phyloP scores from a whole-genome alignment of 2,329 filamentous ascomycete species.

The Ilyonectria mors-panacis region DNA sequence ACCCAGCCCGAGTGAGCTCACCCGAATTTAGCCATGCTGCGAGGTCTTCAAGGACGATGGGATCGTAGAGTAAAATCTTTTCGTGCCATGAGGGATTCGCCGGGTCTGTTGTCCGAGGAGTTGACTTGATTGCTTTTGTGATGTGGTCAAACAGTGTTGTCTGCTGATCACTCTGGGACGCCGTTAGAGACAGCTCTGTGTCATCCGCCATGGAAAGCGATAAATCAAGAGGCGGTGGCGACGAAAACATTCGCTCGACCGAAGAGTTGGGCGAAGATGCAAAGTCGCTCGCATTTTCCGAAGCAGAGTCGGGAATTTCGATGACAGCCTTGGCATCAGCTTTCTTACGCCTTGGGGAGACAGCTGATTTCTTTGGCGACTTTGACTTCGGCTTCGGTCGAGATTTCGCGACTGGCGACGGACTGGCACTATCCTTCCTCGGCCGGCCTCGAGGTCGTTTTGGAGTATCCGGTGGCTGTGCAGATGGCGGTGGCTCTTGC shows the following conservation, averaged over 20 bases:
- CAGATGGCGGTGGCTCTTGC: slow-evolving; percentile 55
- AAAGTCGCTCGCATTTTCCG: slow-evolving; percentile 52
- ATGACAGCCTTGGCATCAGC: slow-evolving; percentile 41
- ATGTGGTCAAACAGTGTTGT: slow-evolving; percentile 66
- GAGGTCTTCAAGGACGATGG: slow-evolving; percentile 89
- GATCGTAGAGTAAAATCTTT: slow-evolving; percentile 94
- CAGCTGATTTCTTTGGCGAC: slow-evolving; percentile 29
- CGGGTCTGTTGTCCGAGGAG: slow-evolving; percentile 65
- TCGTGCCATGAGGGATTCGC: slow-evolving; percentile 83
- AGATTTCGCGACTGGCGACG: slow-evolving; percentile 9
- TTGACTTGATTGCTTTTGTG: slow-evolving; percentile 66
- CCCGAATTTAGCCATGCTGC: slow-evolving; percentile 85
- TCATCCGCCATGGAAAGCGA: slow-evolving; percentile 62
- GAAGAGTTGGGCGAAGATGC: slow-evolving; percentile 54
- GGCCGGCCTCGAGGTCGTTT: slow-evolving; percentile 60
- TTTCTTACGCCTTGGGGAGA: slow-evolving; percentile 37
- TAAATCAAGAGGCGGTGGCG: slow-evolving; percentile 59
- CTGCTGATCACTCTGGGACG: slow-evolving; percentile 60
- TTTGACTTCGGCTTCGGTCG: slow-evolving; percentile 28
- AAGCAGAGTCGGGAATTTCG: slow-evolving; percentile 70
- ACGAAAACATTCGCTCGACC: slow-evolving; percentile 59
- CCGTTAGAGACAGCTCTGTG: slow-evolving; percentile 59
- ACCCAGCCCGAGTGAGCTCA: slow-evolving; percentile 73
- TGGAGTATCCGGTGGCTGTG: slow-evolving; percentile 51
- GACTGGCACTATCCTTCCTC: slow-evolving; percentile 52